Evolutionary conservation across 148 eudicot genomes (phyloP), one percentile per base, ranked within the genome.

Genomic region (Chenopodium quinoa): DNA sequence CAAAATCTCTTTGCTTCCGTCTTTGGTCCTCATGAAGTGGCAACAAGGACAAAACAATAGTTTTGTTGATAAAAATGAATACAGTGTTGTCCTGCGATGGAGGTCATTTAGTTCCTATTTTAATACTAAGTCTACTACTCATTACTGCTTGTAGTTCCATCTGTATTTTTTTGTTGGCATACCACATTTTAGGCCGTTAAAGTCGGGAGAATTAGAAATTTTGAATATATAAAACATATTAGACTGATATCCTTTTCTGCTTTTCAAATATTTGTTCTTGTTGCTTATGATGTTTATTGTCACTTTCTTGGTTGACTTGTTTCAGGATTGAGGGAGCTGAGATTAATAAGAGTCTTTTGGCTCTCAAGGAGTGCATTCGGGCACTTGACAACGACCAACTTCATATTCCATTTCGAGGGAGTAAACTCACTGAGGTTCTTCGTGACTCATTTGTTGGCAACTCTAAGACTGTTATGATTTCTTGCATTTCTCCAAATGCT

Each of bases 381-480:
- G 99, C 99, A 48, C 97, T 97, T 83, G 99, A 97, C 82, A 97
- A 97, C 83, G 99, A 97, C 86, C 98, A 94, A 81, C 82, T 90
- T 76, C 99, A 97, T 86, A 97, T 97, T 89, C 99, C 99, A 75
- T 97, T 97, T 84, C 97, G 99, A 83, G 99, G 99, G 78, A 97
- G 99, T 89, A 97, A 97, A 89, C 95, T 97, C 81, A 97, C 99
- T 46, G 99, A 97, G 87, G 99, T 97, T 80, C 99, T 97, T 82
- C 98, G 99, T 56, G 99, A 97, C 89, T 97, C 99, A 78, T 97
- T 97, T 82, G 98, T 94, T 82, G 99, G 99, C 75, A 97, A 97
- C 82, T 97, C 99, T 78, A 92, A 90, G 89, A 97, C 99, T 32
- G 99, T 97, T 69, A 97, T 97, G 99, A 94, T 97, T 78, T 97